Evolutionary conservation across 2,329 filamentous ascomycete species (phyloP).

Genomic region (Dendryphion nanum): DNA sequence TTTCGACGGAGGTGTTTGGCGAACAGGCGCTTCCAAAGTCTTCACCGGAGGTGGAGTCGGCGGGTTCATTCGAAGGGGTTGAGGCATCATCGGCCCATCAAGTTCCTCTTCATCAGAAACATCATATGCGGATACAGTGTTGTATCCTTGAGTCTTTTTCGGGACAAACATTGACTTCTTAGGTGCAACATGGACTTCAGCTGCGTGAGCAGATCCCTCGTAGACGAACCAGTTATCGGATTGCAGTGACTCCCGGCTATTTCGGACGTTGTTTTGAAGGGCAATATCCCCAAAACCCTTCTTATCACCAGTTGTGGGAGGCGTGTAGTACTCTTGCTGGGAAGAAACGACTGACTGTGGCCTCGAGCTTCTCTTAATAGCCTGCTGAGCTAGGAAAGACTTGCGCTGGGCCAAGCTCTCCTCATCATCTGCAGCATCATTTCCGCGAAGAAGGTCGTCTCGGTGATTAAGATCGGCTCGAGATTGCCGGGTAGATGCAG

Average conservation of each 20-base stretch:
- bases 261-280: conserved; percentile 25
- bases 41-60: conserved; percentile 39
- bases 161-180: conserved; percentile 24
- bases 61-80: conserved; percentile 50
- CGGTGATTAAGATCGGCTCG: conserved; percentile 37
- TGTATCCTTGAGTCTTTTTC: conserved; percentile 26
- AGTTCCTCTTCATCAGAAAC: conserved; percentile 28
- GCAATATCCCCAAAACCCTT: conserved; percentile 25
- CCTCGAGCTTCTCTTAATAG: conserved; percentile 31
- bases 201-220: conserved; percentile 14
- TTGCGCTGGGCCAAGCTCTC: conserved; percentile 35
- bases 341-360: conserved; percentile 28
- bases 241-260: conserved; percentile 37
- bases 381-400: conserved; percentile 31
- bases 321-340: conserved; percentile 32
- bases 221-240: conserved; percentile 51
- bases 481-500: conserved; percentile 36
- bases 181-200: not conserved
- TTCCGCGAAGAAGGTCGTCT: conserved; percentile 26
- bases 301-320: conserved; percentile 19
- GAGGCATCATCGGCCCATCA: conserved; percentile 31
- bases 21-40: conserved; percentile 11
- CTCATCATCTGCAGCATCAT: conserved; percentile 23
- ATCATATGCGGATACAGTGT: conserved; percentile 24
- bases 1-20: conserved; percentile 9